Percentiles rank a stretch among this genome's conserved stretches.
Evolutionary conservation across 305 asterid species (phyloP).

Genomic region (Fraxinus velutina): DNA sequence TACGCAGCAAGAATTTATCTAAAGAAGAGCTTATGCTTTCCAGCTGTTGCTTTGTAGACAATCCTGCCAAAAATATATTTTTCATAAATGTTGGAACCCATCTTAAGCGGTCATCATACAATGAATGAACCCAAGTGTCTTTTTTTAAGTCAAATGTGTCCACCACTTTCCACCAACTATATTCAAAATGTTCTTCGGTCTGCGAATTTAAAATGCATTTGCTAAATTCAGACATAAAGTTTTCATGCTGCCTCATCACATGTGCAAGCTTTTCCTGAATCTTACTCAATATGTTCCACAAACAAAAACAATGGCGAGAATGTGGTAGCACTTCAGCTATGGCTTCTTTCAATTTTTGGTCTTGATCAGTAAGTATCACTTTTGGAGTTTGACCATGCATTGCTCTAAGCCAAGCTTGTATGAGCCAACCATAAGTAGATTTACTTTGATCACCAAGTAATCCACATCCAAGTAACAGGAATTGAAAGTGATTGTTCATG

Average conservation of each 20-base stretch:
- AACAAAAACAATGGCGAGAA: constrained; percentile 48
- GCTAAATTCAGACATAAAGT: constrained; percentile 31
- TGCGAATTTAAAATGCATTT: constrained; percentile 49
- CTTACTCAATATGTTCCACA: constrained; percentile 49
- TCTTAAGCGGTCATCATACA: constrained; percentile 46
- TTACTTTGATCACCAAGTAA: constrained; percentile 43
- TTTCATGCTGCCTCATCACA: constrained; percentile 37
- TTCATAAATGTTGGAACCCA: constrained; percentile 49
- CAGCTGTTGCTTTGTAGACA: constrained; percentile 36
- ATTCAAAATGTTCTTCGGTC: constrained; percentile 41
- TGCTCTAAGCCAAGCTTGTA: constrained; percentile 48
- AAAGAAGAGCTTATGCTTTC: constrained; percentile 32
- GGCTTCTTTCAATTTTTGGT: constrained; percentile 38
- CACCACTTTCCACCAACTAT: constrained; percentile 46
- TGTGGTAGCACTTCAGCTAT: constrained; percentile 40
- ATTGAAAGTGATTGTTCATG: constrained; percentile 47
- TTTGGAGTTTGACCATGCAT: constrained; percentile 53
- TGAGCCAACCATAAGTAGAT: constrained; percentile 44
- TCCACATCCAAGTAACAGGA: constrained; percentile 45
- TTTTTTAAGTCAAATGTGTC: constrained; percentile 36
- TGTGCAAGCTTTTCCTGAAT: constrained; percentile 41
- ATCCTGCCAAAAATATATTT: constrained; percentile 40
- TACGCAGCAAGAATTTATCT: constrained; percentile 42
- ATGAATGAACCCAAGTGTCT: constrained; percentile 41
- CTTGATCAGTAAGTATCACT: constrained; percentile 53